Conservation (phyloP, 2,329 filamentous ascomycete genomes). For the Thelonectria rubi region DNA sequence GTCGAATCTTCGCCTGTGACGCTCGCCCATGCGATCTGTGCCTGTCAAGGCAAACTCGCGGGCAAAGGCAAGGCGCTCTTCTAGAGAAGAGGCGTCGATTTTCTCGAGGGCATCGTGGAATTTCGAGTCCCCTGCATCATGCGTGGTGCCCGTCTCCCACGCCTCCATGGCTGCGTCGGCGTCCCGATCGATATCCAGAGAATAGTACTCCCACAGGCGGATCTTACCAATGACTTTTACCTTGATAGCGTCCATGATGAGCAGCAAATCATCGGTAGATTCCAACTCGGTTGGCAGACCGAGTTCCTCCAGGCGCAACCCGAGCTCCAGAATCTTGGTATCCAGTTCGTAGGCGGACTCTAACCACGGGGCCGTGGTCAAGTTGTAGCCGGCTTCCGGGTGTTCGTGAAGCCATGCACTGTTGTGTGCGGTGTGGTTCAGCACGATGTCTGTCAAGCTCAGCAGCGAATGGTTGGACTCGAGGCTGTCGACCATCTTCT, state of each 20-base stretch:
- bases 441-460: conserved; percentile 93
- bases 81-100: conserved; percentile 55
- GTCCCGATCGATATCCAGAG: conserved; percentile 79
- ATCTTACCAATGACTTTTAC: conserved; percentile 79
- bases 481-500: conserved; percentile 79
- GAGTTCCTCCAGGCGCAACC: conserved; percentile 73
- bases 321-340: conserved; percentile 75
- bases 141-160: conserved; percentile 72
- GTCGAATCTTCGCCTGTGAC: conserved; percentile 77
- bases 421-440: conserved; percentile 97
- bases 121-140: conserved; percentile 58
- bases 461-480: conserved; percentile 86
- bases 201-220: conserved; percentile 93
- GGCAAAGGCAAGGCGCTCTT: conserved; percentile 69
- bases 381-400: conserved; percentile 94
- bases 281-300: conserved; percentile 80
- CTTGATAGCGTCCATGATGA: conserved; percentile 87
- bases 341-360: conserved; percentile 71
- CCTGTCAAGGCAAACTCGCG: conserved; percentile 75
- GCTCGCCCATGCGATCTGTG: conserved; percentile 78
- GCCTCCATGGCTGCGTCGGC: conserved; percentile 73
- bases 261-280: conserved; percentile 75
- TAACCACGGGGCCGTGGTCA: conserved; percentile 85
- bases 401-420: conserved; percentile 94
- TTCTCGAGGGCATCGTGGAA: conserved; percentile 54